A percentile compares a stretch with the other conserved stretches of the same genome.
These are phyloP conservation scores for Selaginella moellendorffii DNA, from an alignment of 75 land plant species.

Conservation along the genomic window DNA sequence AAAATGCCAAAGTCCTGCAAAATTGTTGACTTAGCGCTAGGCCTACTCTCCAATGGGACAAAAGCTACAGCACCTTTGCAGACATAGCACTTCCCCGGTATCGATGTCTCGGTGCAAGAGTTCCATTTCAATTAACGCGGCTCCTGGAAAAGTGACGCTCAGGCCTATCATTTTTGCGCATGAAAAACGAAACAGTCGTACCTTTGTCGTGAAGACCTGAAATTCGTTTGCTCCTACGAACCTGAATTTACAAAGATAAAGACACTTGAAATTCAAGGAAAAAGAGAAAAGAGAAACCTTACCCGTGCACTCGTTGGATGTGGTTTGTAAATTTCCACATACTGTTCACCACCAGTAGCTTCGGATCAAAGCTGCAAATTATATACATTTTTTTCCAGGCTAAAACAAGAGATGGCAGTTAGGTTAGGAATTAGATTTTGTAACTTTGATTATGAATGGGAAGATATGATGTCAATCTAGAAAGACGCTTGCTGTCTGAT, in stretches of 20 bases:
- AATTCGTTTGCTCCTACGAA: constrained; percentile 33
- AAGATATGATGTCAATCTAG: too few relatives aligned
- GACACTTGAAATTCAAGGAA: too few relatives aligned
- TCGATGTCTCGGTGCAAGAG: constrained; percentile 36
- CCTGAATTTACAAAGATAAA: too few relatives aligned
- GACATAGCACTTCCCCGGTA: constrained; percentile 58
- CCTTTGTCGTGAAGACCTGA: constrained; percentile 92
- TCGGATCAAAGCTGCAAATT: constrained; percentile 4
- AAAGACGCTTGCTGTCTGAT: too few relatives aligned
- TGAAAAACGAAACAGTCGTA: too few relatives aligned
- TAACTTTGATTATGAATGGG: too few relatives aligned
- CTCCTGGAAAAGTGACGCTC: constrained; percentile 25
- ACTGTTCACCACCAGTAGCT: constrained; percentile 3
- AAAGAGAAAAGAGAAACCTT: too few relatives aligned
- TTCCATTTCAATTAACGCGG: constrained; percentile 71
- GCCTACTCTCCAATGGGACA: neutral
- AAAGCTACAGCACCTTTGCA: constrained; percentile 39
- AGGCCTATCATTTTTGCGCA: constrained; percentile 6
- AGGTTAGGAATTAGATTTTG: too few relatives aligned
- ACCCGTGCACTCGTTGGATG: neutral
- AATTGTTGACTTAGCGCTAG: too few relatives aligned
- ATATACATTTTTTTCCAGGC: too few relatives aligned
- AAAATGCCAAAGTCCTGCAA: constrained; percentile 46
- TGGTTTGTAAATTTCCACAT: constrained; percentile 3
- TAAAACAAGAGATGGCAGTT: too few relatives aligned